Conservation (phyloP, 2,329 filamentous ascomycete genomes). For the Dactylonectria estremocensis region DNA sequence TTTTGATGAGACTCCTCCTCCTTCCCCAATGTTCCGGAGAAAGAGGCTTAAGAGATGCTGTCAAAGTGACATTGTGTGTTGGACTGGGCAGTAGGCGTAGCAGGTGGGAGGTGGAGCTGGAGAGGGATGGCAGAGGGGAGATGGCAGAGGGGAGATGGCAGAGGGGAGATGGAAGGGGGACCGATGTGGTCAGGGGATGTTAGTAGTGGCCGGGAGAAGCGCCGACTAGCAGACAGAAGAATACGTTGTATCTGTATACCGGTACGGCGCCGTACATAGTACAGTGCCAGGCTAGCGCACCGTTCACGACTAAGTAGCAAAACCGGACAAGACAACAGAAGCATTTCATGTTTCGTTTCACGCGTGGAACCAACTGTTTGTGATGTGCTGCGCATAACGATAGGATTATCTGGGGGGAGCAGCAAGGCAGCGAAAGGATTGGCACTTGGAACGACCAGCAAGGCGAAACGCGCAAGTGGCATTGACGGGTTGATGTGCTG, state of each 20-base stretch:
- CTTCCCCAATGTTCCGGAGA: background rate
- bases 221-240: constrained; percentile 6
- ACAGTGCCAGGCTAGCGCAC: constrained; percentile 8
- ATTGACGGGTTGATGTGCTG: constrained; percentile 10
- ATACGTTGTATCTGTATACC: constrained; percentile 1
- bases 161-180: constrained; percentile 10
- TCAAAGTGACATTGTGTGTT: constrained; percentile 39
- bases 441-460: background rate
- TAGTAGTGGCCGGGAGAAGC: constrained; percentile 5
- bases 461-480: constrained; percentile 17
- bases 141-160: constrained; percentile 5
- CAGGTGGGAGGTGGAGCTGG: background rate
- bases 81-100: constrained; percentile 16
- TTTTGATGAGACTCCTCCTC: constrained; percentile 19
- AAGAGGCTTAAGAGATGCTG: constrained; percentile 24
- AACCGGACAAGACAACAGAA: constrained; percentile 8
- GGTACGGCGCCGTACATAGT: constrained; percentile 11
- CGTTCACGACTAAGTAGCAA: constrained; percentile 11
- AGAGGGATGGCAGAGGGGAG: background rate
- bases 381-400: constrained; percentile 17
- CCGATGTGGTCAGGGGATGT: background rate
- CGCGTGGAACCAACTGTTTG: constrained; percentile 10
- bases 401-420: constrained; percentile 10
- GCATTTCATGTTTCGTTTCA: constrained; percentile 29
- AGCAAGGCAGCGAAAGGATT: background rate